Base-by-base conservation (phyloP, 495 filamentous ascomycete species). In the Annulohypoxylon maeteangense region DNA sequence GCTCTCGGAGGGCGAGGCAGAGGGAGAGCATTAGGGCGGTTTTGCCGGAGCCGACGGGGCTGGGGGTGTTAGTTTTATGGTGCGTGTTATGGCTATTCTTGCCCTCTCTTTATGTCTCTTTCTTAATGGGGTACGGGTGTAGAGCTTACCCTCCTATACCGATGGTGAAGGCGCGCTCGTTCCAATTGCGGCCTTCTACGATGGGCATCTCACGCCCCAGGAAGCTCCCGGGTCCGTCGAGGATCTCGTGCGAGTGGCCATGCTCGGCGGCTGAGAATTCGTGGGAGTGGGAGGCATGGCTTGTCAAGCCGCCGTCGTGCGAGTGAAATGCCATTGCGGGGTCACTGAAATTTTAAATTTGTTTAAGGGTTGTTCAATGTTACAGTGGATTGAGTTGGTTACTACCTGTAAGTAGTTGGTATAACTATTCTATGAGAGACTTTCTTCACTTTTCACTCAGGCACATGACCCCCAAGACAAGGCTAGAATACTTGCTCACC, bases 31-130 rank as follows among this genome's bases (percentile, higher is more conserved):
- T 97, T 20, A 98, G 87, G 44, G 95, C 95, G 14, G 95, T 98
- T 80, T 99, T 99, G 75, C 95, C 95, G 25, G 95, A 98, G 65
- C 95, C 95, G 53, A 99, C 95, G 74, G 95, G 95, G 58, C 95
- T 98, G 71, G 18, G 45, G 56, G 16, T 70, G 72, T 53, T 60
- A 60, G 62, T 51, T 75, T 67, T 74, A 65, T 56, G 25, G 50
- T 45, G 18, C 44, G 25, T 10, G 34, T 10, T 38, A 10, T 0
- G 7, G 34, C 34, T 38, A 5, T 38, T 38, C 34, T 38, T 38
- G 47, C 12, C 7, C 25, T 16, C 5, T 12, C 7, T 48, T 10
- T 38, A 50, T 10, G 20, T 20, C 22, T 25, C 42, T 47, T 12
- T 27, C 22, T 42, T n/a, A 3, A 36, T 10, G 7, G 11, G 45